Evolutionary conservation across 352 stramenopile species (phyloP), one percentile per base, ranked within the genome.

Genomic region (Phytopythium chamaehyphon): DNA sequence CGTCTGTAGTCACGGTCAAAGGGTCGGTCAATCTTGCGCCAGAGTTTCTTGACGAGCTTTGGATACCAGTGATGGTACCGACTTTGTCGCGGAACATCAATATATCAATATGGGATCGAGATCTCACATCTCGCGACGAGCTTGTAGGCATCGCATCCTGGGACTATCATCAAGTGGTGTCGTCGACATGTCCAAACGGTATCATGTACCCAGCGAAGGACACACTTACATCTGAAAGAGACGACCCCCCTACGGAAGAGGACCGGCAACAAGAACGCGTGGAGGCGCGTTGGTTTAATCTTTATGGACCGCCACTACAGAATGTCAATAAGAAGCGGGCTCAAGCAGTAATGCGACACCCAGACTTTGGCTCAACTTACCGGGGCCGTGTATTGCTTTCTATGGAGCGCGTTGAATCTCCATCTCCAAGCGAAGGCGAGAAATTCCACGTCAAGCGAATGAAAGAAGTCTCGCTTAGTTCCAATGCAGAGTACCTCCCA

Each of bases 271-370:
- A 54, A 31, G 50, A 65, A 12, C 38, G 54, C 7, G 64, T 80
- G 0, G 58, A 75, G 22, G 55, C 76, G 19, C 68, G 77, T 3
- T 96, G 88, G 84, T 85, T 83, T 39, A 91, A 91, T 54, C 48
- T 96, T 3, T 96, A 96, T 48, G 88, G 88, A 7, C 83, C 86
- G n/a, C 88, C 82, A 1, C 56, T 88, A 7, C 66, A 51, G 1
- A 61, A 73, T 2, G 58, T 68, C 18, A 88, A 89, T 51, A 66
- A 68, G 23, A 88, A 86, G 40, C 71, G 79, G 5, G 61, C 62
- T 1, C 40, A 62, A 3, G 54, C 76, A 18, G 69, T 93, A 21
- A 71, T 84, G 10, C 70, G 76, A 33, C 79, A 84, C 18, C 69
- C 81, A 3, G 71, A 93, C 5, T 69, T 76, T 28, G 86, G 75